phyloP scores from a whole-genome alignment of 176 grass and related monocot species.

The Miscanthus lutarioriparius region DNA sequence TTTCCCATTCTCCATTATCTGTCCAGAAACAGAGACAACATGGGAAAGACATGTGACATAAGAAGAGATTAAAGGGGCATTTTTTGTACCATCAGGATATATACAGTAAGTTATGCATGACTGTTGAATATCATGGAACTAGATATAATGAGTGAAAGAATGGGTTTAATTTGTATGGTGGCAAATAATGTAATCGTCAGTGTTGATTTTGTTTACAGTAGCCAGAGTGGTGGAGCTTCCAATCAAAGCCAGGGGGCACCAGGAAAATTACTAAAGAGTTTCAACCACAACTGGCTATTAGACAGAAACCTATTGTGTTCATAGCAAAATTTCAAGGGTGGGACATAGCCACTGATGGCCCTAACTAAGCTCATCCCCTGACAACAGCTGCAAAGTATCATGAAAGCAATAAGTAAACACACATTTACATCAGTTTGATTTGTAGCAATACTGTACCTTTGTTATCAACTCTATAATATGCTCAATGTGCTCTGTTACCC shows the following conservation, averaged over 20 bases:
- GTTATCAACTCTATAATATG: constrained; percentile 83
- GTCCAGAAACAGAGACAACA: constrained; percentile 17
- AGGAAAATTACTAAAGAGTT: not conserved
- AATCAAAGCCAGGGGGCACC: not conserved
- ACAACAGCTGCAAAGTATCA: constrained; percentile 14
- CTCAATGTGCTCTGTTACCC: constrained; percentile 84
- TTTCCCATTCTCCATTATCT: constrained; percentile 72
- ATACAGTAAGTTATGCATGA: not conserved
- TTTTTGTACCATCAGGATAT: not conserved
- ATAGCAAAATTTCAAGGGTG: not conserved
- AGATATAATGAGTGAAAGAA: not conserved
- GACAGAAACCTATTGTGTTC: not conserved
- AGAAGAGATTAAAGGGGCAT: not conserved
- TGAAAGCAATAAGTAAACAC: not conserved
- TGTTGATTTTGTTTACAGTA: not conserved
- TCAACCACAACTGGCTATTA: not conserved
- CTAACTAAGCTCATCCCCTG: not conserved
- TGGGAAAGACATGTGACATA: not conserved
- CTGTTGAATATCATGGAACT: not conserved
- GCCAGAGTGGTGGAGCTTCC: not conserved
- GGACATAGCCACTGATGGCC: not conserved
- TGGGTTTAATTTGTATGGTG: not conserved
- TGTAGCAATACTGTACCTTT: constrained; percentile 49
- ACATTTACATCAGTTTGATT: not conserved
- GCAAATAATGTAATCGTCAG: not conserved